Evolutionary conservation across 2,329 filamentous ascomycete genomes (phyloP).

Genomic region (Coniosporium tulheliwenetii): DNA sequence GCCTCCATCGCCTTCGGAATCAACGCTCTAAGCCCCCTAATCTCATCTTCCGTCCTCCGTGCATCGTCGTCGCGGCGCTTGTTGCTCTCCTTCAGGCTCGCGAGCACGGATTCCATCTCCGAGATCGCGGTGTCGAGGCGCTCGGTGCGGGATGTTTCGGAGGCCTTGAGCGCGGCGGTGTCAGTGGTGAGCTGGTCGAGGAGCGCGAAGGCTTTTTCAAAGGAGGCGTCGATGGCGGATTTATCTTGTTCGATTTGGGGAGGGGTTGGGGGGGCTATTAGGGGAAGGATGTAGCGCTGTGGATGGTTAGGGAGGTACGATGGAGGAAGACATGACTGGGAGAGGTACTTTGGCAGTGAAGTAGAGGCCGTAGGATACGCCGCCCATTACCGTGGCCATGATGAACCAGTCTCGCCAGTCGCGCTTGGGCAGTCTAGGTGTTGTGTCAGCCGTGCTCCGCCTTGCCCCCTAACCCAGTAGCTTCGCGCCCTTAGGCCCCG

Average conservation of each 20-base stretch:
- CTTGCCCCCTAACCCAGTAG: too few species aligned
- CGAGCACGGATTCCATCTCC: conserved; percentile 72
- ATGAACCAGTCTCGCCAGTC: conserved; percentile 99
- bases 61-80: conserved; percentile 76
- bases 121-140: conserved; percentile 65
- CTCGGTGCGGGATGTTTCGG: conserved; percentile 72
- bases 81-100: conserved; percentile 67
- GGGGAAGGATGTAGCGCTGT: conserved; percentile 76
- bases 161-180: conserved; percentile 71
- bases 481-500: background rate
- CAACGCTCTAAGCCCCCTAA: conserved; percentile 64
- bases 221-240: conserved; percentile 78
- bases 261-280: conserved; percentile 85
- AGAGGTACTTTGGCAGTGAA: conserved; percentile 59
- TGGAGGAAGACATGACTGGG: conserved; percentile 5
- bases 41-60: conserved; percentile 71
- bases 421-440: conserved; percentile 51
- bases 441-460: conserved; percentile 12
- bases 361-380: conserved; percentile 79
- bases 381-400: conserved; percentile 89
- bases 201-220: conserved; percentile 78
- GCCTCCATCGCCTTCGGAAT: conserved; percentile 81
- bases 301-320: conserved; percentile 9
- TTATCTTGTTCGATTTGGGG: conserved; percentile 93
- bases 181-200: conserved; percentile 87